phyloP scores from a whole-genome alignment of 2,329 filamentous ascomycete genomes.

The Aspergillus carbonarius region DNA sequence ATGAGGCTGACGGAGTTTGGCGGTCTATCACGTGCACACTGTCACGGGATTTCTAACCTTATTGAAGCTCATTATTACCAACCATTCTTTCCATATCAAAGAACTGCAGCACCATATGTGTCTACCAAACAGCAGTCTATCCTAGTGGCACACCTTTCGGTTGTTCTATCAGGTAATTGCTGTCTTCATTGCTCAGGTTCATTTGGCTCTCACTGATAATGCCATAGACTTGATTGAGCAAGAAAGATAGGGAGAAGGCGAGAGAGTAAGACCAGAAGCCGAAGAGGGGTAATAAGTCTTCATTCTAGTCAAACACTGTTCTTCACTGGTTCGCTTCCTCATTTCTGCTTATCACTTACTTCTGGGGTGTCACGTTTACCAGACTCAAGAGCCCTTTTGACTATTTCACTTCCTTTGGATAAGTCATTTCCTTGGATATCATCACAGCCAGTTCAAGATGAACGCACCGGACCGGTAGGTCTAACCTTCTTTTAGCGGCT shows the following conservation, averaged over 20 bases:
- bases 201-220: too few species aligned
- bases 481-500: neutral
- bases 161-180: neutral
- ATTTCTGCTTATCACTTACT: neutral
- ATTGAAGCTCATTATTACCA: neutral
- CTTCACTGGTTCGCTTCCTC: neutral
- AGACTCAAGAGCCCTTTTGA: neutral
- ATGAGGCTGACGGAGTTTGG: too few species aligned
- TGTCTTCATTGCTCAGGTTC: too few species aligned
- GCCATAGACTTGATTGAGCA: neutral
- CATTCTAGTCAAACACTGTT: neutral
- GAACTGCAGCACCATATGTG: neutral
- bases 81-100: neutral
- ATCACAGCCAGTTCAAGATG: constrained; percentile 39
- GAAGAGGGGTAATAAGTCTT: neutral
- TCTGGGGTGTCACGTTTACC: neutral
- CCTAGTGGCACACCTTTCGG: neutral
- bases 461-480: constrained; percentile 49
- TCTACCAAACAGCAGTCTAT: neutral
- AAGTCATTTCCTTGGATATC: neutral
- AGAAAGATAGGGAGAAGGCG: neutral
- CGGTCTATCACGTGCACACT: neutral
- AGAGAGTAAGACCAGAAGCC: neutral
- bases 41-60: neutral
- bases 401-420: constrained; percentile 4